These are phyloP conservation scores for Dothidotthia symphoricarpi DNA, from an alignment of 2,329 filamentous ascomycete genomes.

Conservation along the genomic window DNA sequence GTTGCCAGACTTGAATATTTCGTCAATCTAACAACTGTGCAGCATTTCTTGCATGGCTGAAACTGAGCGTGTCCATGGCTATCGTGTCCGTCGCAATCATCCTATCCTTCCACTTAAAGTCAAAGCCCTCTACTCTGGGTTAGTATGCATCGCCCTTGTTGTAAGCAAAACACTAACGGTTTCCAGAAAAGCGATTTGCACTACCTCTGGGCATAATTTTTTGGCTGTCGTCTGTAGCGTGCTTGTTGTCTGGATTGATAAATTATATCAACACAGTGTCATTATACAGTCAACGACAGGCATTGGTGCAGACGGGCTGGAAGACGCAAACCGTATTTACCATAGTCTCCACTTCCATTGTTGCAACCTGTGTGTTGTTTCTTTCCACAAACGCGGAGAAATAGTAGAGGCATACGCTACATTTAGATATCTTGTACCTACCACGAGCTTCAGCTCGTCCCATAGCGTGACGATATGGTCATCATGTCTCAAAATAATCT, in stretches of 20 bases:
- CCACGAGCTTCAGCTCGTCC: not conserved
- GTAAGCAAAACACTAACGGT: constrained; percentile 2
- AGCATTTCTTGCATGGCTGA: constrained; percentile 85
- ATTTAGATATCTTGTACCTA: constrained; percentile 6
- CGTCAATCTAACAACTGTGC: constrained; percentile 7
- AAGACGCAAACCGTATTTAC: constrained; percentile 75
- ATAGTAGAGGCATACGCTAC: constrained; percentile 8
- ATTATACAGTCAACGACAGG: constrained; percentile 73
- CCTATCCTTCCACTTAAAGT: constrained; percentile 86
- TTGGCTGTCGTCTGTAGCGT: constrained; percentile 78
- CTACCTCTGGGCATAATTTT: constrained; percentile 84
- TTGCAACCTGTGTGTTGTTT: constrained; percentile 44
- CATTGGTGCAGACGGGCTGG: constrained; percentile 90
- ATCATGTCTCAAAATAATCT: too few species aligned
- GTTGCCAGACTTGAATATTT: constrained; percentile 3
- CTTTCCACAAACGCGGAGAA: constrained; percentile 41
- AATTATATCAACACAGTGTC: constrained; percentile 86
- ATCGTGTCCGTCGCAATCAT: constrained; percentile 88
- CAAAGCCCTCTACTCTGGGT: constrained; percentile 52
- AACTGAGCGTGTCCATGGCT: constrained; percentile 85
- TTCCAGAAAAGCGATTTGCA: constrained; percentile 71
- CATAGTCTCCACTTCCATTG: constrained; percentile 42
- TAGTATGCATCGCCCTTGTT: constrained; percentile 1
- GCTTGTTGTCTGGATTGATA: constrained; percentile 70
- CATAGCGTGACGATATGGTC: too few species aligned